A percentile compares a stretch with the other conserved stretches of the same genome.
phyloP scores from a whole-genome alignment of 1,139 yeast species.

The Yamadazyma sp. region DNA sequence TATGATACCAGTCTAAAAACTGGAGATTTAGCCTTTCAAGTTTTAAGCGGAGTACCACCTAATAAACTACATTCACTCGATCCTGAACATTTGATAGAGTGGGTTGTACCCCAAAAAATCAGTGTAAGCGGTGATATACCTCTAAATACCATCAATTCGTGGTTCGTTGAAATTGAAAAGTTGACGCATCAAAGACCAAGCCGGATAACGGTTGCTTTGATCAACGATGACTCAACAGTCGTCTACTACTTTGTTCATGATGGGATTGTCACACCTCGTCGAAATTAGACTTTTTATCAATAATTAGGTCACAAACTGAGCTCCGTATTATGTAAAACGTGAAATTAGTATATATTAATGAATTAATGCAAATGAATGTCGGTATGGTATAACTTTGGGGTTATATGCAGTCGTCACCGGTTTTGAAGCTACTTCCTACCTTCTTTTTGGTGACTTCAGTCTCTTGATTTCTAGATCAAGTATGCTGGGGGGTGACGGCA shows the following conservation, averaged over 20 bases:
- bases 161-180: slow-evolving; percentile 28
- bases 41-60: slow-evolving; percentile 34
- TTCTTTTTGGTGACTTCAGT: slow-evolving; percentile 13
- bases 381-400: no score
- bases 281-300: slow-evolving; percentile 40
- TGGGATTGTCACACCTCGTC: slow-evolving; percentile 61
- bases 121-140: slow-evolving; percentile 15
- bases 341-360: slow-evolving; percentile 3
- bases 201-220: slow-evolving; percentile 54
- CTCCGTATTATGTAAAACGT: no score
- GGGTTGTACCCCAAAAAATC: slow-evolving; percentile 34
- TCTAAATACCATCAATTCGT: slow-evolving; percentile 26
- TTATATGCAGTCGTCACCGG: no score
- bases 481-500: slow-evolving; percentile 14
- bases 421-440: not conserved
- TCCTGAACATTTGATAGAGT: slow-evolving; percentile 23
- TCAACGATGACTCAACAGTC: slow-evolving; percentile 64
- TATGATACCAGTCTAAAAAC: slow-evolving; percentile 10
- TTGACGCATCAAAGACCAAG: slow-evolving; percentile 23
- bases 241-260: slow-evolving; percentile 65
- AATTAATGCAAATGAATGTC: not conserved
- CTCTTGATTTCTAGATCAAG: slow-evolving; percentile 14
- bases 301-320: no score
- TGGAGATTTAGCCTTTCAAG: not conserved
- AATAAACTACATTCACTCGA: slow-evolving; percentile 26